These are phyloP conservation scores for Neurospora intermedia DNA, from an alignment of 495 filamentous ascomycete species.

Conservation along the genomic window DNA sequence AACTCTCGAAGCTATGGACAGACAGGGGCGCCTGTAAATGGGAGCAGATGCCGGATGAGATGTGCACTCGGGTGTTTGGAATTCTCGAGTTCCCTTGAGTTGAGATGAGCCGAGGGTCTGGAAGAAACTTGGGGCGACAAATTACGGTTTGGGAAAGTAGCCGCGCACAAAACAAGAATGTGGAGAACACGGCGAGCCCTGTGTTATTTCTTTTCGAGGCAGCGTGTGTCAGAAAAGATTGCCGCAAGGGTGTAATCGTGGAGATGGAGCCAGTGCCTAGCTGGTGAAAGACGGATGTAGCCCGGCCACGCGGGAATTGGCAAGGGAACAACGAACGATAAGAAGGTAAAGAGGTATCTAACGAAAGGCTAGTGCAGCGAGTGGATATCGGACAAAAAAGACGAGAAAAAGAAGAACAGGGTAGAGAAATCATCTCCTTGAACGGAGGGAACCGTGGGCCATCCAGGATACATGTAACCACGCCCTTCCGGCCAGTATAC, in stretches of 20 bases:
- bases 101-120: constrained; percentile 2
- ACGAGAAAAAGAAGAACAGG: constrained; percentile 1
- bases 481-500: too few species aligned
- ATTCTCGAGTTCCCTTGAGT: background rate
- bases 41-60: constrained; percentile 5
- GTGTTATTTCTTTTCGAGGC: constrained; percentile 27
- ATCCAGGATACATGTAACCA: constrained; percentile 3
- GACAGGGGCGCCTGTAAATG: background rate
- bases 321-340: constrained; percentile 7
- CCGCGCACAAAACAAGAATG: constrained; percentile 22
- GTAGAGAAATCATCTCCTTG: constrained; percentile 1
- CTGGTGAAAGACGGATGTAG: background rate
- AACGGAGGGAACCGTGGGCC: background rate
- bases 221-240: constrained; percentile 32
- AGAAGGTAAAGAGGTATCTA: constrained; percentile 8
- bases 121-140: constrained; percentile 17
- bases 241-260: constrained; percentile 19
- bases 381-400: constrained; percentile 5
- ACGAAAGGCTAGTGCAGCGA: constrained; percentile 6
- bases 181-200: constrained; percentile 21
- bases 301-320: constrained; percentile 1
- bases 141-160: constrained; percentile 20
- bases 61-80: background rate
- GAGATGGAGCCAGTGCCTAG: constrained; percentile 9
- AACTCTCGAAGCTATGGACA: background rate